Evolutionary conservation across 1,284 basidiomycete species (phyloP).

Genomic region (Apiotrichum montevideense): DNA sequence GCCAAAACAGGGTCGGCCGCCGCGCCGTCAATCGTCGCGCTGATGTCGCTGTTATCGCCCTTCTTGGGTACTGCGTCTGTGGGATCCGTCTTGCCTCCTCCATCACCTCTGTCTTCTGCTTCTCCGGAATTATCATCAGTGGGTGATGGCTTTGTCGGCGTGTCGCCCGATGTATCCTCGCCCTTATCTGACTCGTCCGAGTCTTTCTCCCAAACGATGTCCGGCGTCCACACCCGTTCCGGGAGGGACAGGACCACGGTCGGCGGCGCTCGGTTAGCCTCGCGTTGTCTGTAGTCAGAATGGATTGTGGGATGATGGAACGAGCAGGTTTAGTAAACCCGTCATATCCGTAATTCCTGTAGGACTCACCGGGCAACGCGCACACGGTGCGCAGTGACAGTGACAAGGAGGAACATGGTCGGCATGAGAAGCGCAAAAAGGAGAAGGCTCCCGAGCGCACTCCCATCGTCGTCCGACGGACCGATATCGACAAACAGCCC

Average conservation of each 20-base stretch:
- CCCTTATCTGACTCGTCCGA: conserved; percentile 22
- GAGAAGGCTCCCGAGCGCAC: conserved; percentile 40
- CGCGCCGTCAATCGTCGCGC: not conserved
- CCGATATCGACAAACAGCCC: conserved; percentile 36
- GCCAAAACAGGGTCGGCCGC: not conserved
- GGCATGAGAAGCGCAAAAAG: conserved; percentile 45
- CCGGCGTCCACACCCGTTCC: conserved; percentile 45
- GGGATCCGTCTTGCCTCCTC: not conserved
- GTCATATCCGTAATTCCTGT: too few species aligned
- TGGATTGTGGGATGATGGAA: not conserved
- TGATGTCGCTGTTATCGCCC: not conserved
- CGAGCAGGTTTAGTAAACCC: too few species aligned
- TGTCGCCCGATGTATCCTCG: not conserved
- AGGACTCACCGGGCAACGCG: conserved; percentile 37
- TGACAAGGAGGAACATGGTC: conserved; percentile 38
- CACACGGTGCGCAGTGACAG: conserved; percentile 40
- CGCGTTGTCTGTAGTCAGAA: conserved; percentile 34
- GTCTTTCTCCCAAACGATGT: conserved; percentile 47
- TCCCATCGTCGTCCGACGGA: conserved; percentile 37
- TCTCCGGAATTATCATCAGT: not conserved
- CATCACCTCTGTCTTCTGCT: not conserved
- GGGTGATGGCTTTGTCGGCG: too few species aligned
- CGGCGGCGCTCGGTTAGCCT: conserved; percentile 44
- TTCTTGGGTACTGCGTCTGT: not conserved
- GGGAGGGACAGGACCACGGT: conserved; percentile 44